A percentile compares a stretch with the other conserved stretches of the same genome.
These are phyloP conservation scores for Chaetomium cochliodes DNA, from an alignment of 495 filamentous ascomycete species.

Conservation along the genomic window DNA sequence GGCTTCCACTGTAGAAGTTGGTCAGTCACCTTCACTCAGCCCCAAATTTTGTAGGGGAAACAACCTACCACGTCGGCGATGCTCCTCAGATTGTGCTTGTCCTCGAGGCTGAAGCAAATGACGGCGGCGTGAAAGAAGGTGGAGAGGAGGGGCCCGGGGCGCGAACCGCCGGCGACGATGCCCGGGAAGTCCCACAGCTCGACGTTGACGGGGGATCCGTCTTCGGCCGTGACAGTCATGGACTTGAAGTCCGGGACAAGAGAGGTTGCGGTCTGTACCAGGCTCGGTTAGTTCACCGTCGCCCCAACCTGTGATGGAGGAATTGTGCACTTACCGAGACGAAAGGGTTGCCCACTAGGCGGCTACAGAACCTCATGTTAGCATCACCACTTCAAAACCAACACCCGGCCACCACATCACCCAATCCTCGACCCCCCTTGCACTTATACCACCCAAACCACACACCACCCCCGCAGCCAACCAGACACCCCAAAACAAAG, in stretches of 20 bases:
- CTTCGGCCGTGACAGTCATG: constrained; percentile 13
- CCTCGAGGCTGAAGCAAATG: constrained; percentile 34
- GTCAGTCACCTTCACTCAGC: neutral
- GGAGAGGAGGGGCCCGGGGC: constrained; percentile 11
- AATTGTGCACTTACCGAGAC: neutral
- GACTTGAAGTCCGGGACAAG: constrained; percentile 21
- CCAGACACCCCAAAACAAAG: neutral
- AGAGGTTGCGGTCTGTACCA: constrained; percentile 21
- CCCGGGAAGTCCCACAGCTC: constrained; percentile 39
- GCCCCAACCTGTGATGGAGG: neutral
- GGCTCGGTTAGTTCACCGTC: neutral
- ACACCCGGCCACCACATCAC: neutral
- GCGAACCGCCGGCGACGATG: neutral
- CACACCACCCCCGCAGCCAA: neutral
- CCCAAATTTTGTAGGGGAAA: no score
- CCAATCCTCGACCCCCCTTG: neutral
- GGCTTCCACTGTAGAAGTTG: constrained; percentile 31
- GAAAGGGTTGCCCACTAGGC: constrained; percentile 3
- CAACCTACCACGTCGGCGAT: constrained; percentile 22
- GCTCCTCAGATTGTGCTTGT: constrained; percentile 19
- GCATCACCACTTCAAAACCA: neutral
- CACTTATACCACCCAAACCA: neutral
- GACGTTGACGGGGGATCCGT: constrained; percentile 19
- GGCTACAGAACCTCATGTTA: constrained; percentile 16
- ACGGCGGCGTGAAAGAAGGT: constrained; percentile 36